phyloP scores from a whole-genome alignment of 805 yeast species.

The Pichia deserticola region DNA sequence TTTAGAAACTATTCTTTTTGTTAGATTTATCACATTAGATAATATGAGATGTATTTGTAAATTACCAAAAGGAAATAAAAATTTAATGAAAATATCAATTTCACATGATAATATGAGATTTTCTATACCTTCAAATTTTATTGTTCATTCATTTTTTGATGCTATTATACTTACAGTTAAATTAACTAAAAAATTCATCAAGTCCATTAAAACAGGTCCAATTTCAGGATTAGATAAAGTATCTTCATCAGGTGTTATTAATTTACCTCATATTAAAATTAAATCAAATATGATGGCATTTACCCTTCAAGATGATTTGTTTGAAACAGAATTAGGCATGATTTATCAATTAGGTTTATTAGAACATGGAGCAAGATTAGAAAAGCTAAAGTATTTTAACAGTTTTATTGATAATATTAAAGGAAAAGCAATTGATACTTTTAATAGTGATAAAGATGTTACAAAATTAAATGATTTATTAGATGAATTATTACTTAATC shows the following conservation, averaged over 20 bases:
- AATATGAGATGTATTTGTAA: constrained; percentile 8
- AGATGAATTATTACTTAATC: background rate
- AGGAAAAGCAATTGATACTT: background rate
- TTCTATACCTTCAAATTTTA: constrained; percentile 63
- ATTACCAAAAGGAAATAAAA: background rate
- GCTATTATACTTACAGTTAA: constrained; percentile 63
- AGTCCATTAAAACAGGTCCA: constrained; percentile 34
- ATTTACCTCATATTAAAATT: constrained; percentile 37
- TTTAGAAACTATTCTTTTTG: background rate
- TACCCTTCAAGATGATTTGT: constrained; percentile 56
- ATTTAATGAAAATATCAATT: constrained; percentile 11
- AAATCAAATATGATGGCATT: constrained; percentile 36
- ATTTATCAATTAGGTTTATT: constrained; percentile 50
- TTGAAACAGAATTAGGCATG: constrained; percentile 53
- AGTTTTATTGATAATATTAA: constrained; percentile 1
- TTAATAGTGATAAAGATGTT: background rate
- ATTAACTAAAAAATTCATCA: constrained; percentile 51
- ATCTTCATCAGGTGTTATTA: constrained; percentile 13
- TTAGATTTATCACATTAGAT: constrained; percentile 8
- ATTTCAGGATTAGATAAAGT: background rate
- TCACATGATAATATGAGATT: constrained; percentile 37
- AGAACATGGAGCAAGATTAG: constrained; percentile 47
- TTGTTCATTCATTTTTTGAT: constrained; percentile 75
- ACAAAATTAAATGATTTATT: background rate
- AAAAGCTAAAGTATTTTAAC: constrained; percentile 26